These are phyloP conservation scores for Hygrocybe coccinea DNA, from an alignment of 768 basidiomycete species.

Conservation along the genomic window DNA sequence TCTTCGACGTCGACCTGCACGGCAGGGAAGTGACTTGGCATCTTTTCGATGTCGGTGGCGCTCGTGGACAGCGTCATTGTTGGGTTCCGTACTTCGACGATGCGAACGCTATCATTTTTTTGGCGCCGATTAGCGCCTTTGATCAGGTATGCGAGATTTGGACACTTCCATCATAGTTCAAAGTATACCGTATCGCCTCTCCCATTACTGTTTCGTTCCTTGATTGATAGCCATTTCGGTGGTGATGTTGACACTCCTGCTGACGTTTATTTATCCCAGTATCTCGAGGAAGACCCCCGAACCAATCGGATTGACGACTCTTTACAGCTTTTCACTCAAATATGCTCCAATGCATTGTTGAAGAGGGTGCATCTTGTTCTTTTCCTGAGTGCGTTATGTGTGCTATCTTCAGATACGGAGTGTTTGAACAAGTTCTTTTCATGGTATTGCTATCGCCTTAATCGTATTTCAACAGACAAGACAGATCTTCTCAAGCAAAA, in stretches of 20 bases:
- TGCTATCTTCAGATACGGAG: background rate
- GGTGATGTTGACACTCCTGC: conserved; percentile 2
- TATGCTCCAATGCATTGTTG: conserved; percentile 74
- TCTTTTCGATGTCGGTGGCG: conserved; percentile 68
- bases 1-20: conserved; percentile 76
- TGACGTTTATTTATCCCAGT: conserved; percentile 39
- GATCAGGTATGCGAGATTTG: conserved; percentile 50
- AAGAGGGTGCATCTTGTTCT: conserved; percentile 40
- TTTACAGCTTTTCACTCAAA: conserved; percentile 80
- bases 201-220: background rate
- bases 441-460: too few species aligned
- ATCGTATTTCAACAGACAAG: conserved; percentile 50
- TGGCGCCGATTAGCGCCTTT: conserved; percentile 74
- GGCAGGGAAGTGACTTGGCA: conserved; percentile 74
- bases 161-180: background rate
- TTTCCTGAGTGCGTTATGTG: conserved; percentile 47
- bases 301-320: conserved; percentile 86
- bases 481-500: conserved; percentile 74
- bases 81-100: conserved; percentile 79
- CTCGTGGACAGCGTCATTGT: conserved; percentile 65
- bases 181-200: background rate
- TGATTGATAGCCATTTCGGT: conserved; percentile 2
- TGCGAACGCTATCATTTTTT: conserved; percentile 76
- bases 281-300: conserved; percentile 80
- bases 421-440: conserved; percentile 6